Evolutionary conservation across 257 asterid species (phyloP).

Genomic region (Coffea eugenioides): DNA sequence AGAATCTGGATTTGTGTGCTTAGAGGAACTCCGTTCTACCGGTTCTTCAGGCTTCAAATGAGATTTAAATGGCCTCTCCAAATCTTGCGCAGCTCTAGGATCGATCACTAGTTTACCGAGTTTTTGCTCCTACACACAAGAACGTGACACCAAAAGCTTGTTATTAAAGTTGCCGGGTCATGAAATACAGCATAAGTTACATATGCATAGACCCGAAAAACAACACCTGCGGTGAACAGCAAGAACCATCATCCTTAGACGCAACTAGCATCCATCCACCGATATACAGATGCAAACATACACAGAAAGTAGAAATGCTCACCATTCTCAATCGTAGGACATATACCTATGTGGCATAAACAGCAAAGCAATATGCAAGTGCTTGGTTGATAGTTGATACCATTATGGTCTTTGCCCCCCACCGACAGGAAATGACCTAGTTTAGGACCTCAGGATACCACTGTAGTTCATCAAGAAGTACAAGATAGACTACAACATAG

Average conservation of each 20-base stretch:
- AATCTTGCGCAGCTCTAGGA: constrained; percentile 75
- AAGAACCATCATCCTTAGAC: not conserved
- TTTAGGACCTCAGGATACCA: not conserved
- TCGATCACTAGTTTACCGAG: constrained; percentile 70
- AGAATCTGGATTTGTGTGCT: constrained; percentile 40
- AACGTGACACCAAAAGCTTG: constrained; percentile 12
- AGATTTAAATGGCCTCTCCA: constrained; percentile 71
- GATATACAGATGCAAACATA: not conserved
- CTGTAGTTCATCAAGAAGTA: not conserved
- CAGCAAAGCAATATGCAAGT: not conserved
- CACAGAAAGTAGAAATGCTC: not conserved
- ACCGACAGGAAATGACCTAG: not conserved
- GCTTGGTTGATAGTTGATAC: not conserved
- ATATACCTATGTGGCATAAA: not conserved
- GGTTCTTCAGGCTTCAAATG: constrained; percentile 53
- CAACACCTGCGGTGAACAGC: constrained; percentile 1
- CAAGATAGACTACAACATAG: not conserved
- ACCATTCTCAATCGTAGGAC: not conserved
- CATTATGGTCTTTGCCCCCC: not conserved
- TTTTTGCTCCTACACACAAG: constrained; percentile 72
- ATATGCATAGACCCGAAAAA: not conserved
- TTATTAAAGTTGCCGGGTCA: not conserved
- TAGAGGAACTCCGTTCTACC: constrained; percentile 41
- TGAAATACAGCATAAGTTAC: not conserved
- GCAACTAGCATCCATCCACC: not conserved